Evolutionary conservation across 495 filamentous ascomycete species (phyloP).

Genomic region (Neurospora discreta): DNA sequence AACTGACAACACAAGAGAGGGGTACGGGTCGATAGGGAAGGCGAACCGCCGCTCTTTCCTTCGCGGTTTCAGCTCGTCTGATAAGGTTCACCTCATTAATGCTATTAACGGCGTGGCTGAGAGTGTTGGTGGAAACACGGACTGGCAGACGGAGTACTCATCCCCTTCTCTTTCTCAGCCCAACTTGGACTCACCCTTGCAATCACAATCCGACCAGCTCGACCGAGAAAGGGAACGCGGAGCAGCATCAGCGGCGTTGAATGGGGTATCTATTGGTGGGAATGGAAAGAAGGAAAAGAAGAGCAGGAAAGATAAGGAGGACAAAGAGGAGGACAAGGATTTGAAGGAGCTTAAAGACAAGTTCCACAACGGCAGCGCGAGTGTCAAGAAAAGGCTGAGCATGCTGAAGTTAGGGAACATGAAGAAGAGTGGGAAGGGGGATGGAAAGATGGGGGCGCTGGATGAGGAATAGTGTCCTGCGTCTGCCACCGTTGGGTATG

Average conservation of each 20-base stretch:
- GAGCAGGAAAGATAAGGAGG: conserved; percentile 12
- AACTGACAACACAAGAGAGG: neutral
- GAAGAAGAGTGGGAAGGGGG: conserved; percentile 50
- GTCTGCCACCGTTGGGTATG: neutral
- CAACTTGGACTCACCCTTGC: neutral
- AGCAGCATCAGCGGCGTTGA: conserved; percentile 2
- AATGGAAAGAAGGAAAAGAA: conserved; percentile 7
- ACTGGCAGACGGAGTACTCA: neutral
- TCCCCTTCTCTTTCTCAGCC: neutral
- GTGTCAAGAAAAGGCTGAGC: conserved; percentile 61
- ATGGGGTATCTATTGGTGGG: conserved; percentile 14
- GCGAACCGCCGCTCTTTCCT: conserved; percentile 8
- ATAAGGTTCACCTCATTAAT: neutral
- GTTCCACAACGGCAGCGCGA: conserved; percentile 11
- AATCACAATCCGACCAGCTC: neutral
- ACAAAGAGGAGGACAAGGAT: conserved; percentile 11
- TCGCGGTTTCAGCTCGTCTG: neutral
- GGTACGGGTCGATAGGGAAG: neutral
- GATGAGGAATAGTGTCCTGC: conserved; percentile 28
- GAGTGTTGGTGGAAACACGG: neutral
- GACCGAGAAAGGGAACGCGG: conserved; percentile 21
- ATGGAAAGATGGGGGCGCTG: conserved; percentile 37
- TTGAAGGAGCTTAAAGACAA: neutral
- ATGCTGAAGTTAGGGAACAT: conserved; percentile 45
- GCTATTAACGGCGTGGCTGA: neutral